Conservation (phyloP, 495 filamentous ascomycete species). For the Ascodesmis nigricans region DNA sequence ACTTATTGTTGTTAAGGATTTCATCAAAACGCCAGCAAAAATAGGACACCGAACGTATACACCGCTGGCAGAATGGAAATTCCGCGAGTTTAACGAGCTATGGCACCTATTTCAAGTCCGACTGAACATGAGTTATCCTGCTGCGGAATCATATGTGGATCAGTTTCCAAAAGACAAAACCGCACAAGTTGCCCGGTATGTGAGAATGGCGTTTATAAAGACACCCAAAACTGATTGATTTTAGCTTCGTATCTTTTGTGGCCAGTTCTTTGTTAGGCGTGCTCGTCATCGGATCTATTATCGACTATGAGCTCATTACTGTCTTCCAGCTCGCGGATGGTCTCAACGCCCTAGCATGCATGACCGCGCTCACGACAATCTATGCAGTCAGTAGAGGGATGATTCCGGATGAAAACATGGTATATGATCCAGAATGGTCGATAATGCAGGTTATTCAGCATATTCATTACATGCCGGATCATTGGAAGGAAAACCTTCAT, state of each 20-base stretch:
- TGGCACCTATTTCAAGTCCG: constrained; percentile 76
- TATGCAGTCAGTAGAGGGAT: constrained; percentile 61
- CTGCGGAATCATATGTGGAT: constrained; percentile 74
- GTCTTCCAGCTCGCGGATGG: constrained; percentile 74
- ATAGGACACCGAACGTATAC: constrained; percentile 73
- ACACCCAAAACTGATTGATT: constrained; percentile 3
- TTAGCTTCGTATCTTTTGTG: constrained; percentile 62
- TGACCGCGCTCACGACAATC: constrained; percentile 32
- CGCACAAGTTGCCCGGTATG: constrained; percentile 39
- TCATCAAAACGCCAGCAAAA: constrained; percentile 72
- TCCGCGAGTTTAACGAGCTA: constrained; percentile 93
- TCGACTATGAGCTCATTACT: constrained; percentile 78
- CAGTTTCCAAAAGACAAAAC: constrained; percentile 94
- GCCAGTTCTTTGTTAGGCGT: constrained; percentile 68
- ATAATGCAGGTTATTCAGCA: constrained; percentile 71
- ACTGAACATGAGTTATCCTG: constrained; percentile 84
- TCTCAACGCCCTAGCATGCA: constrained; percentile 45
- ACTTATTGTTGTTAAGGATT: constrained; percentile 40
- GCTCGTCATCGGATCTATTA: constrained; percentile 51
- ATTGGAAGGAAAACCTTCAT: constrained; percentile 76
- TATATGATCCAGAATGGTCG: constrained; percentile 81
- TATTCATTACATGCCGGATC: constrained; percentile 68
- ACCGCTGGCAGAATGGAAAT: constrained; percentile 89
- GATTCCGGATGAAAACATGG: constrained; percentile 65
- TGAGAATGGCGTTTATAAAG: neutral